Percentiles rank a stretch among this genome's conserved stretches.
phyloP scores from a whole-genome alignment of 2,329 filamentous ascomycete genomes.

The Aspergillus latus region DNA sequence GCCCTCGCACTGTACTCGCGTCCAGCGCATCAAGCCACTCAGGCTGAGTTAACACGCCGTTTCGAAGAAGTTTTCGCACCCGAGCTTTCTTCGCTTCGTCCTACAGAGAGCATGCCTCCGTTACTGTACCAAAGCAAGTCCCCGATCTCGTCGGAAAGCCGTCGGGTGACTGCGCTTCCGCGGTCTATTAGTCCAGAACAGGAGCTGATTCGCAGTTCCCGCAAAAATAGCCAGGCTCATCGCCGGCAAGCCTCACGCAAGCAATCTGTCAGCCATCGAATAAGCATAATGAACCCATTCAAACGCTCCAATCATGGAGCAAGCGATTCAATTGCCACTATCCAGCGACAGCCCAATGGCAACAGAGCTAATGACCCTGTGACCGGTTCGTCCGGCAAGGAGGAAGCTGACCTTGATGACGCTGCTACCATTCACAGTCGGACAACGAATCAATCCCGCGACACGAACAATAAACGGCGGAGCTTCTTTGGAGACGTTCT shows the following conservation, averaged over 20 bases:
- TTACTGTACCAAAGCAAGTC: constrained; percentile 46
- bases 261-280: constrained; percentile 41
- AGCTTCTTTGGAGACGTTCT: constrained; percentile 42
- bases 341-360: constrained; percentile 28
- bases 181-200: constrained; percentile 39
- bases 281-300: constrained; percentile 47
- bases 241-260: constrained; percentile 36
- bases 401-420: constrained; percentile 31
- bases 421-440: constrained; percentile 40
- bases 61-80: constrained; percentile 53
- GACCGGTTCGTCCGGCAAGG: constrained; percentile 8
- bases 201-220: constrained; percentile 35
- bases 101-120: constrained; percentile 40
- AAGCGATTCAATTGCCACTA: constrained; percentile 38
- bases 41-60: constrained; percentile 38
- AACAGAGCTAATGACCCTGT: constrained; percentile 24
- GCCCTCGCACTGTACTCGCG: constrained; percentile 69
- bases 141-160: constrained; percentile 26
- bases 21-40: constrained; percentile 54
- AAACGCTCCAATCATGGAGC: constrained; percentile 40
- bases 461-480: constrained; percentile 38
- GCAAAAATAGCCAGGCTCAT: constrained; percentile 29
- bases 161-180: constrained; percentile 24
- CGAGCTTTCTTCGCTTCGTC: constrained; percentile 64
- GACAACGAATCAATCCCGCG: constrained; percentile 36